Percentiles rank a stretch among this genome's conserved stretches.
phyloP scores from a whole-genome alignment of 257 asterid genomes.

The Salvia miltiorrhiza region DNA sequence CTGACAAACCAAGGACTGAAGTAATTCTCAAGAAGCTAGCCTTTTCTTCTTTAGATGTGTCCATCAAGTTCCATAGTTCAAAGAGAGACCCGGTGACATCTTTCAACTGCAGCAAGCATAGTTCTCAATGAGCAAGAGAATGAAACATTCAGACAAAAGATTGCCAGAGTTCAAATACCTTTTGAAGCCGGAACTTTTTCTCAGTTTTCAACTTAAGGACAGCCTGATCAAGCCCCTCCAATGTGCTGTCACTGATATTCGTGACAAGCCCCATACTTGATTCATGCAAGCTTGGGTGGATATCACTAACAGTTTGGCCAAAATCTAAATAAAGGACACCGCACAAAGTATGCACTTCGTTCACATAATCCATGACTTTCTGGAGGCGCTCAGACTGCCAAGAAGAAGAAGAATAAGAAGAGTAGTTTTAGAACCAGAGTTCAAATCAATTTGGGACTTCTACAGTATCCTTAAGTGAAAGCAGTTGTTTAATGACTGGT shows the following conservation, averaged over 20 bases:
- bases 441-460: neutral
- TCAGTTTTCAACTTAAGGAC: constrained; percentile 64
- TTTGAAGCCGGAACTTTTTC: constrained; percentile 68
- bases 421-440: constrained; percentile 3
- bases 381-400: constrained; percentile 82
- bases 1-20: constrained; percentile 53
- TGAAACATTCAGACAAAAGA: neutral
- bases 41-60: constrained; percentile 60
- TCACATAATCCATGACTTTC: constrained; percentile 71
- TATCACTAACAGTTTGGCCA: constrained; percentile 65
- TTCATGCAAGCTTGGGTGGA: constrained; percentile 84
- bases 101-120: constrained; percentile 59
- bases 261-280: constrained; percentile 58
- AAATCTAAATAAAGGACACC: constrained; percentile 77
- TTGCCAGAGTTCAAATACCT: constrained; percentile 46
- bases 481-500: neutral
- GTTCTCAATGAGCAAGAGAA: constrained; percentile 23
- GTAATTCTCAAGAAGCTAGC: constrained; percentile 47
- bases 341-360: constrained; percentile 82
- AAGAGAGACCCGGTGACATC: constrained; percentile 64
- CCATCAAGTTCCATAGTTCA: constrained; percentile 94
- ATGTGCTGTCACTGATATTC: constrained; percentile 70
- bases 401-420: constrained; percentile 7
- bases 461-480: neutral
- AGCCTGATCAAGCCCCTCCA: constrained; percentile 80